phyloP scores from a whole-genome alignment of 2,329 filamentous ascomycete genomes.

The Talaromyces islandicus region DNA sequence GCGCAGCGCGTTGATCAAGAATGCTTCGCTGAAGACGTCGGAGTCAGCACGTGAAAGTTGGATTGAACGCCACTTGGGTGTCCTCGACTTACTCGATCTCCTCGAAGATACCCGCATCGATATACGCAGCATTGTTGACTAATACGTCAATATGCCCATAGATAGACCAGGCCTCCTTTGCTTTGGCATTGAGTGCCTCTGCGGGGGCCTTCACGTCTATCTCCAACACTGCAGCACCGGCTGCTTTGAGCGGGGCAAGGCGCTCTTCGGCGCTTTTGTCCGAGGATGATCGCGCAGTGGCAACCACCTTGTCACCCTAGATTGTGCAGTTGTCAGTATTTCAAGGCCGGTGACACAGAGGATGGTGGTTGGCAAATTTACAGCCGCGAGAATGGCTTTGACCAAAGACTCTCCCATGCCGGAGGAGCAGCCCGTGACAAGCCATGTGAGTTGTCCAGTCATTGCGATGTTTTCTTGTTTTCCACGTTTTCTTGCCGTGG shows the following conservation, averaged over 20 bases:
- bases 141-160: background rate
- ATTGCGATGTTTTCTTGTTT: background rate
- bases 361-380: background rate
- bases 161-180: background rate
- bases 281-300: background rate
- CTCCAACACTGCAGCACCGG: background rate
- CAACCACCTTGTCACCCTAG: constrained; percentile 2
- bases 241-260: background rate
- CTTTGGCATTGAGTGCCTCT: background rate
- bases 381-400: background rate
- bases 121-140: background rate
- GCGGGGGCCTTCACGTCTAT: background rate
- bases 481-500: background rate
- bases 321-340: background rate
- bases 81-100: background rate
- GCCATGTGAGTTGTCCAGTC: background rate
- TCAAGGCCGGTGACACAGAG: background rate
- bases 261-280: background rate
- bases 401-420: background rate
- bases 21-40: background rate
- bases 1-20: background rate
- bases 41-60: background rate
- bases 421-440: background rate
- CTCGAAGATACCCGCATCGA: background rate
- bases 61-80: background rate